Base-by-base conservation (phyloP, 2,329 filamentous ascomycete species). In the Scytalidium lignicola region DNA sequence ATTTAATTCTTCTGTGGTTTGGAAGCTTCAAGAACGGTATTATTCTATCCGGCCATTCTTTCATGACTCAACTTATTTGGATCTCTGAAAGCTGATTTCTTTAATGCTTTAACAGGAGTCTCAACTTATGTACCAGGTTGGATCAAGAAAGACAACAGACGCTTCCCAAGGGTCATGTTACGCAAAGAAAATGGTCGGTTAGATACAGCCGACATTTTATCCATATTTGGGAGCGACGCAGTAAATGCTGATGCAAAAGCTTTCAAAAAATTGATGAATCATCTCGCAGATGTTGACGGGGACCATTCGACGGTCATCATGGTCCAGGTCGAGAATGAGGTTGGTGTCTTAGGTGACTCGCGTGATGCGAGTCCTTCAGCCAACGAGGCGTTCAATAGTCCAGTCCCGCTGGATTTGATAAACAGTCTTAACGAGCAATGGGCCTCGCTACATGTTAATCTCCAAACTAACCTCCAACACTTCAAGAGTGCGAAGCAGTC, bases 321-420 rank as follows among this genome's bases (percentile, higher is more conserved):
- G 76, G 69, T 79, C 0, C 76, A 80, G 52, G 75, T 80, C n/a
- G 73, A 80, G 59, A 80, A 80, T 40, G 76, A 80, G 61, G 69
- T 68, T 0, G 76, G 77, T 0, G 51, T 79, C 0, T 62, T 79
- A 0, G 74, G 75, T 0, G 76, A 79, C 54, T 78, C 71, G 7
- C 66, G 75, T 19, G 77, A 79, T 54, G 63, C 70, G 2, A 72
- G 67, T 2, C 55, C 57, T 1, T 57, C 58, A 5, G 75, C 73
- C 1, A 64, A 76, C 17, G 58, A 66, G 44, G 65, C 57, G 0
- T 79, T 77, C 55, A 49, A 49, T 3, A 52, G 64, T 21, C 51
- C 65, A 4, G 65, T 73, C 9, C 70, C 71, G 0, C 43, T 58
- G 7, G 63, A 70, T 1, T 56, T 73, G 7, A 46, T 70, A 21